These are phyloP conservation scores for Fusarium paranaense DNA, from an alignment of 2,329 filamentous ascomycete species.

Conservation along the genomic window DNA sequence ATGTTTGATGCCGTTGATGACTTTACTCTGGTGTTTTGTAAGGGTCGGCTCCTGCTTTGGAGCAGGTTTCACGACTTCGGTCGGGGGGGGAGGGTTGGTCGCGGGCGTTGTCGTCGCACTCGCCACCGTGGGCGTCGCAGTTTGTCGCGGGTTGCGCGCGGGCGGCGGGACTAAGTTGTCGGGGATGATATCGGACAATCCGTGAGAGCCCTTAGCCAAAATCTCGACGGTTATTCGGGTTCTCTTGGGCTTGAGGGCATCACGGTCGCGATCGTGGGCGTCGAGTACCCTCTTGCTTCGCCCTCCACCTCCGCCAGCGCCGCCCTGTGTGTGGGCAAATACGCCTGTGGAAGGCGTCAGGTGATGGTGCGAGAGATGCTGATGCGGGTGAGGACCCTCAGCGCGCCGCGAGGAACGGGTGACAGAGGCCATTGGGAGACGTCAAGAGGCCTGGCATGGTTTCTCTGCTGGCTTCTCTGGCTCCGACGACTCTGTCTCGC, in stretches of 20 bases:
- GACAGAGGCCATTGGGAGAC: slow-evolving; percentile 62
- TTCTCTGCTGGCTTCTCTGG: slow-evolving; percentile 39
- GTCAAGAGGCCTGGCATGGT: slow-evolving; percentile 53
- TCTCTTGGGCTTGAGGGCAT: slow-evolving; percentile 61
- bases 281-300: slow-evolving; percentile 61
- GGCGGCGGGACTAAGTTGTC: slow-evolving; percentile 45
- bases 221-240: slow-evolving; percentile 67
- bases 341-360: slow-evolving; percentile 46
- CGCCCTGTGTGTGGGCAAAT: slow-evolving; percentile 48
- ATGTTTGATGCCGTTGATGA: slow-evolving; percentile 71
- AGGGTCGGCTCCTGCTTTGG: slow-evolving; percentile 46
- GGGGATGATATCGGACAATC: slow-evolving; percentile 30
- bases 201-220: slow-evolving; percentile 49
- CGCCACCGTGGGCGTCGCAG: slow-evolving; percentile 37
- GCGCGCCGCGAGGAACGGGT: slow-evolving; percentile 63
- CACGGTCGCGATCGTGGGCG: slow-evolving; percentile 56
- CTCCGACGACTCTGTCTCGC: slow-evolving; percentile 39
- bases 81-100: slow-evolving; percentile 28
- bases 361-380: slow-evolving; percentile 49
- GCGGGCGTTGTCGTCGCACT: slow-evolving; percentile 24
- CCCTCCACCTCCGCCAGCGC: slow-evolving; percentile 49
- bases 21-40: slow-evolving; percentile 68
- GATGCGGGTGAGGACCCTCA: slow-evolving; percentile 58
- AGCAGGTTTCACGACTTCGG: slow-evolving; percentile 25
- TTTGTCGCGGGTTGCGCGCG: slow-evolving; percentile 39